Base-by-base conservation (phyloP, 2,329 filamentous ascomycete species). In the Graphiopsis chlorocephala region DNA sequence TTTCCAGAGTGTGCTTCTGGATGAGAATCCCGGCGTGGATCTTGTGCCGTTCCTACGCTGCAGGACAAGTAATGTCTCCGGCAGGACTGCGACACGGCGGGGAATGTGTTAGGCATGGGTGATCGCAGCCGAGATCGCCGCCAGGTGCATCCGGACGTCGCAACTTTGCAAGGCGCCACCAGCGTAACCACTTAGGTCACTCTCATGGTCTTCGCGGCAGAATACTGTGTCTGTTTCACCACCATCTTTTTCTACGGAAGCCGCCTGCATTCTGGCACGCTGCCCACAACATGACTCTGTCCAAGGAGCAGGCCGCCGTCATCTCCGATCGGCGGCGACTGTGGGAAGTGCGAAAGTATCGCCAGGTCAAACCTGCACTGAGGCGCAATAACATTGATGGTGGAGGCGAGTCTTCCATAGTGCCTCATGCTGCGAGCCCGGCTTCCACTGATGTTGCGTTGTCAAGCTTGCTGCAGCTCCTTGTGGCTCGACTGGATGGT, bases 321-420 rank as follows among this genome's bases (percentile, higher is more conserved):
- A 26, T 50, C 23, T 50, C 47, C 47, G 50, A 61, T 33, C 63
- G 57, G 6, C 14, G 17, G 56, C 45, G 64, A 6, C 3, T 61
- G 3, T 62, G 33, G 47, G 59, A 63, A 53, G 64, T 65, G 12
- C 23, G 64, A 17, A 47, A 53, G 31, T 65, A 48, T 23, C 53
- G 64, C 29, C 60, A 65, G 28, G n/a, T 59, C 48, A 63, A 20
- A 28, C 48, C 64, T 20, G 12, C 25, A 26, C 58, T 58, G 4
- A 58, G 28, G 1, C 7, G 29, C 17, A 35, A 35, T 20, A 14
- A 31, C 17, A 20, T 33, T 28, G 17, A 31, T 20, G 25, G 14
- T 56, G 29, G n/a, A n/a, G n/a, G n/a, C 29, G 12, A 47, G 31
- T 14, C 31, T 17, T 6, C n/a, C n/a, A 25, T 2, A 29, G 28